Base-by-base conservation (phyloP, 2,329 filamentous ascomycete genomes). In the Claviceps quebecensis region DNA sequence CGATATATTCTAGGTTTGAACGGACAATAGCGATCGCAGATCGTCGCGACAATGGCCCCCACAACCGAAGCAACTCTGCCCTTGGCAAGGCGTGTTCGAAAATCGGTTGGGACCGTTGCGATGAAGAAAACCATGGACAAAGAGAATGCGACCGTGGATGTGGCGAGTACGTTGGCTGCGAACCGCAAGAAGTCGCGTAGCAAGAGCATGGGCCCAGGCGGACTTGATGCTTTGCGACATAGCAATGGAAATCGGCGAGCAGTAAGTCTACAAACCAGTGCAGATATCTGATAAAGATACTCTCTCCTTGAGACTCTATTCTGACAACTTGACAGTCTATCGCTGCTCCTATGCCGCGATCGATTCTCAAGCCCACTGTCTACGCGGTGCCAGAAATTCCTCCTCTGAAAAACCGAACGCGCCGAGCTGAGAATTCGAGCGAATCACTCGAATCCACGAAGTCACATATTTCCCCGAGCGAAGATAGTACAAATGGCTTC, bases 121-220 rank as follows among this genome's bases (percentile, higher is more conserved):
- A 69, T 62, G 59, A 73, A 61, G 59, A 78, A 71, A 65, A 67
- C 69, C 39, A 68, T 74, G 56, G 84, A 87, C 60, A 89, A 88
- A 67, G 87, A 94, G 64, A 94, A 94, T 73, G 76, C 78, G 62
- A 86, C 83, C 3, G 69, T 83, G 44, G 83, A 87, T 58, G 66
- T 85, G 52, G 76, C 73, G 54, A 74, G 76, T 56, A 69, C 72
- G 52, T 62, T 74, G 57, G 73, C 71, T 34, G 72, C 71, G 53
- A 74, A 67, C 61, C 72, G 76, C 55, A 77, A 76, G 70, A 91
- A 89, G 69, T 86, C 84, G 53, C 83, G 93, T 57, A 96, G 91
- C 69, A 97, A 96, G 73, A 97, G 91, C 69, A 83, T 98, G 58
- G 93, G 93, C 2, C 91, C 93, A 16, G 93, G 91, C 48, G 89